phyloP scores from a whole-genome alignment of 1,139 yeast genomes.

The Hansenula lynferdii region DNA sequence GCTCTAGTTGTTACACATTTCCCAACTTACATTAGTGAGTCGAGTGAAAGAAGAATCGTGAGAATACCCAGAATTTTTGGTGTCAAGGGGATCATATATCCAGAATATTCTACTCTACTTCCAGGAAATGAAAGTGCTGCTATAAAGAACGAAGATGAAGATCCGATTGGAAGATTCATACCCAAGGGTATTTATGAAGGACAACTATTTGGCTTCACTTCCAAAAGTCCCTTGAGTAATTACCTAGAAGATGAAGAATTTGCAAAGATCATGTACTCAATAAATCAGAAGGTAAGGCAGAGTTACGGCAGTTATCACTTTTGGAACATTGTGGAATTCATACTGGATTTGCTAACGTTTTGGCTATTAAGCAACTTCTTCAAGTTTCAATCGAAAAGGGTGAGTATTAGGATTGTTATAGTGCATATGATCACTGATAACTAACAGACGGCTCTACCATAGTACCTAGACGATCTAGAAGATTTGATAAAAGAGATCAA shows the following conservation, averaged over 20 bases:
- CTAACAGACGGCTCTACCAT: slow-evolving; percentile 26
- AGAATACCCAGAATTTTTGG: slow-evolving; percentile 54
- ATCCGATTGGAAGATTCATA: slow-evolving; percentile 21
- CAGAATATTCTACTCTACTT: slow-evolving; percentile 50
- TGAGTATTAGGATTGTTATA: too few species aligned
- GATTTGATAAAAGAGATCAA: slow-evolving; percentile 40
- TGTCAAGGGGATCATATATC: slow-evolving; percentile 31
- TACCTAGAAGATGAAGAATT: slow-evolving; percentile 36
- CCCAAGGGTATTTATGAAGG: slow-evolving; percentile 37
- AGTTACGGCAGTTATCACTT: slow-evolving; percentile 38
- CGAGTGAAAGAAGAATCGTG: slow-evolving; percentile 62
- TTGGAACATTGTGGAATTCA: slow-evolving; percentile 35
- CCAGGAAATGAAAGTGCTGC: slow-evolving; percentile 77
- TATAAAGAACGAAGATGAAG: slow-evolving; percentile 23
- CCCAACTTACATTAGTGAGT: slow-evolving; percentile 56
- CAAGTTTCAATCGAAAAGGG: slow-evolving; percentile 19
- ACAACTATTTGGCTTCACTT: slow-evolving; percentile 45
- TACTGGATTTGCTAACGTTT: slow-evolving; percentile 45
- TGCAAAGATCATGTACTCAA: slow-evolving; percentile 31
- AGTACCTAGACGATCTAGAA: slow-evolving; percentile 39
- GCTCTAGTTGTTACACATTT: slow-evolving; percentile 56
- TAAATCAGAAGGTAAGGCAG: slow-evolving; percentile 40
- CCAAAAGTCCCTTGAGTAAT: slow-evolving; percentile 49
- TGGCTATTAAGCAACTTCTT: slow-evolving; percentile 29
- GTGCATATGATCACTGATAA: too few species aligned